phyloP scores from a whole-genome alignment of 164 flowering plant species.

The Vitis cinerea region DNA sequence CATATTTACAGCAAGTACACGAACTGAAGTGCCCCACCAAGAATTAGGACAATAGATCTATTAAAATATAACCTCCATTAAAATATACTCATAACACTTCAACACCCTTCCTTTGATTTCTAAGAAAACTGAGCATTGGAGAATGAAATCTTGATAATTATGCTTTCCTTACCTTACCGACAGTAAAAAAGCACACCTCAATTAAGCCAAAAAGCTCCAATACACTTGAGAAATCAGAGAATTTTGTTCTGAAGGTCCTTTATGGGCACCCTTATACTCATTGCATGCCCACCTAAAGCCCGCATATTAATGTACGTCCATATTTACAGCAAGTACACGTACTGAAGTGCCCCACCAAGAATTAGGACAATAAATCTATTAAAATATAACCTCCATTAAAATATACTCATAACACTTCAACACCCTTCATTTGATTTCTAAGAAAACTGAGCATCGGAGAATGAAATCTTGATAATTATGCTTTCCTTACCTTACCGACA shows the following conservation, averaged over 20 bases:
- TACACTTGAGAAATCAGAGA: not conserved
- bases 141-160: not conserved
- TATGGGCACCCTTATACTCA: constrained; percentile 32
- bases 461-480: not conserved
- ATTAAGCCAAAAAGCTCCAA: not conserved
- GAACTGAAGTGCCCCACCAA: constrained; percentile 51
- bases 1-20: constrained; percentile 72
- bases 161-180: not conserved
- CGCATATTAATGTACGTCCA: constrained; percentile 55
- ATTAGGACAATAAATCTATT: constrained; percentile 39
- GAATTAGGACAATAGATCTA: constrained; percentile 51
- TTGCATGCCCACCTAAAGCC: constrained; percentile 56
- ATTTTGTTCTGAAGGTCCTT: not conserved
- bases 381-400: not conserved
- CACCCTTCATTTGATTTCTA: not conserved
- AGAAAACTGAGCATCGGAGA: not conserved
- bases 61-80: not conserved
- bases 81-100: not conserved
- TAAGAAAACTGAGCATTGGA: not conserved
- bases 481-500: not conserved
- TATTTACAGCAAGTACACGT: constrained; percentile 65
- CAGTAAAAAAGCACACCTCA: not conserved
- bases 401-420: not conserved
- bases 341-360: constrained; percentile 59
- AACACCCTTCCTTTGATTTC: not conserved